Evolutionary conservation across 1,284 basidiomycete genomes (phyloP), one percentile per base, ranked within the genome.

Genomic region (Naganishia sp.): DNA sequence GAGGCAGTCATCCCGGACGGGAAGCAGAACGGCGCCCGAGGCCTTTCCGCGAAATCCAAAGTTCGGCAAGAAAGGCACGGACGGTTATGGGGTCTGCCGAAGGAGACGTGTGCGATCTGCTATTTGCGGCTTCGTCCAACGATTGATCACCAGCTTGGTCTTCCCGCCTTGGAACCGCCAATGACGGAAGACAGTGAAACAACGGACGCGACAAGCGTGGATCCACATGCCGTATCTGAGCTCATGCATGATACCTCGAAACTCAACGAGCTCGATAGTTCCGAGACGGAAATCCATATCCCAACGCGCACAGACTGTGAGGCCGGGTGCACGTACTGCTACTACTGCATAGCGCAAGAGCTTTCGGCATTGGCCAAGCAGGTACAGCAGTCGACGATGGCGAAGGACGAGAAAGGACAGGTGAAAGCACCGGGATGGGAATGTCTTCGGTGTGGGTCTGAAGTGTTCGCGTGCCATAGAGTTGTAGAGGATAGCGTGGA

Each of bases 311-410:
- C 77, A 9, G 75, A 78, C 68, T 81, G 79, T 65, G 73, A 71
- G 71, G 84, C 90, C 70, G 87, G 86, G 15, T 90, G 94, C 76
- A 77, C 85, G 11, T 95, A 92, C 79, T 94, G 92, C 78, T 95
- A 94, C 77, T 87, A 88, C 72, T 95, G 92, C 77, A 82, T 94
- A 39, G 85, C 90, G 13, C 89, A 90, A 72, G 86, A 87, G 66
- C 86, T 95, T 81, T 83, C 90, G 72, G 59, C 28, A n/a, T 31
- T 63, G 36, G 66, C 60, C n/a, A 55, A 56, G 60, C 53, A 48
- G 25, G 65, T 23, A 55, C 50, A 55, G 39, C 55, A 65, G 55
- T 45, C 65, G 25, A 28, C 50, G 67, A 39, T 13, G 36, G 36
- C 2, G 2, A 56, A 45, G 11, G 54, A 53, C 16, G 15, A 55